A percentile compares a stretch with the other conserved stretches of the same genome.
Evolutionary conservation across 768 basidiomycete species (phyloP).

Genomic region (Amanita pallidorosea): DNA sequence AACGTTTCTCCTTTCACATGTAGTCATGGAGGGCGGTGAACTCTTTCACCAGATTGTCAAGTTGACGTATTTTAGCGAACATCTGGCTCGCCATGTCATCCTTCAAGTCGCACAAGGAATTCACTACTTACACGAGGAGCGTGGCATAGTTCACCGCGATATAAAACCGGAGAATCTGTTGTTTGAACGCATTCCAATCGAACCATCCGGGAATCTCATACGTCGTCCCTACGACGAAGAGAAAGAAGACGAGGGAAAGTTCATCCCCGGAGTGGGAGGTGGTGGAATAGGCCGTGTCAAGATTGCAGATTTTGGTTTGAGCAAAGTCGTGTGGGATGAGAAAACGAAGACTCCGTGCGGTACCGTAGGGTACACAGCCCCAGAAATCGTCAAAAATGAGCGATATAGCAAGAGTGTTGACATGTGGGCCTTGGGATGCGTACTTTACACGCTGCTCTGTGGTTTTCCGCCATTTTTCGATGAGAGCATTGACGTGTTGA

Average conservation of each 20-base stretch:
- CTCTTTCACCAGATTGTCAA: constrained; percentile 99
- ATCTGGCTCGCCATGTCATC: constrained; percentile 94
- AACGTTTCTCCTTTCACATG: constrained; percentile 5
- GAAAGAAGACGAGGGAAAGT: constrained; percentile 98
- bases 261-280: constrained; percentile 82
- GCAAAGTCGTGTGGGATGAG: constrained; percentile 98
- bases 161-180: constrained; percentile 98
- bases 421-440: constrained; percentile 99
- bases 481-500: constrained; percentile 95
- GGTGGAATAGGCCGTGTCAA: constrained; percentile 98
- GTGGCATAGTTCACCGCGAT: constrained; percentile 96
- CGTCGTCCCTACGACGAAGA: constrained; percentile 93
- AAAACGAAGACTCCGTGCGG: constrained; percentile 99
- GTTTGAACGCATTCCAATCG: constrained; percentile 86
- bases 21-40: constrained; percentile 97
- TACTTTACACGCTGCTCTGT: constrained; percentile 96
- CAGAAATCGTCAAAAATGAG: constrained; percentile 99
- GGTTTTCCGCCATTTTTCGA: constrained; percentile 99
- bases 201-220: constrained; percentile 68
- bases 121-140: constrained; percentile 92
- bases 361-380: constrained; percentile 99
- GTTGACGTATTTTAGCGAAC: constrained; percentile 97
- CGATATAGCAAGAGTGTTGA: constrained; percentile 94
- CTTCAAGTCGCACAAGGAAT: constrained; percentile 93
- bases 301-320: constrained; percentile 96